A percentile compares a stretch with the other conserved stretches of the same genome.
Evolutionary conservation across 2,329 filamentous ascomycete genomes (phyloP).

Genomic region (Botryotinia globosa): DNA sequence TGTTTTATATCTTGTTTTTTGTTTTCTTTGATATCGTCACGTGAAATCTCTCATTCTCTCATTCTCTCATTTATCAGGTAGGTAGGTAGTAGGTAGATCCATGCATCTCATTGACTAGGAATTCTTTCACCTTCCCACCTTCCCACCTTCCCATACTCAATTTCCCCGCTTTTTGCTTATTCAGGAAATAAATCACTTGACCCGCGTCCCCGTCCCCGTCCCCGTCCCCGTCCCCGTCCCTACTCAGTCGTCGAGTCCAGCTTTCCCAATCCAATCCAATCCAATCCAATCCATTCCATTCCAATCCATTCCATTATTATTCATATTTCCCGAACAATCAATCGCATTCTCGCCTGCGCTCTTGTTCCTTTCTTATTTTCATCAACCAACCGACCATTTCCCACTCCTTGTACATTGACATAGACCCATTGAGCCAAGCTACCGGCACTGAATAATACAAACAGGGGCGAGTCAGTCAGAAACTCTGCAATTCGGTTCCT

Average conservation of each 20-base stretch:
- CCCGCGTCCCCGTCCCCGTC: too few species aligned
- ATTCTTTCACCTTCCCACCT: neutral
- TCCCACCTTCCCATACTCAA: neutral
- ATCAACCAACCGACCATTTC: constrained; percentile 35
- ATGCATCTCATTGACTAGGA: too few species aligned
- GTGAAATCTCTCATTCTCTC: neutral
- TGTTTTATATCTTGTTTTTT: too few species aligned
- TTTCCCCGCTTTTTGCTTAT: neutral
- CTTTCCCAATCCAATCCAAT: neutral
- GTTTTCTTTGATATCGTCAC: neutral
- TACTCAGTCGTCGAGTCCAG: neutral
- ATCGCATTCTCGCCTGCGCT: neutral
- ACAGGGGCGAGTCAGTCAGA: neutral
- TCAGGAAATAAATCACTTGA: neutral
- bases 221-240: too few species aligned
- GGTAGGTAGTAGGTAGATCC: too few species aligned
- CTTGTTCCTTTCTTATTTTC: constrained; percentile 33
- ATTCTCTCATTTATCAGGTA: too few species aligned
- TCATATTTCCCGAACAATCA: constrained; percentile 29
- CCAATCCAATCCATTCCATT: too few species aligned
- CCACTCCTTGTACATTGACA: neutral
- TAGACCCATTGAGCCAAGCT: neutral
- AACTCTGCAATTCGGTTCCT: neutral
- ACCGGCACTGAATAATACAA: neutral
- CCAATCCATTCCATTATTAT: too few species aligned